A percentile compares a stretch with the other conserved stretches of the same genome.
Conservation (phyloP, 1,284 basidiomycete species). For the Ceratobasidium sp. region DNA sequence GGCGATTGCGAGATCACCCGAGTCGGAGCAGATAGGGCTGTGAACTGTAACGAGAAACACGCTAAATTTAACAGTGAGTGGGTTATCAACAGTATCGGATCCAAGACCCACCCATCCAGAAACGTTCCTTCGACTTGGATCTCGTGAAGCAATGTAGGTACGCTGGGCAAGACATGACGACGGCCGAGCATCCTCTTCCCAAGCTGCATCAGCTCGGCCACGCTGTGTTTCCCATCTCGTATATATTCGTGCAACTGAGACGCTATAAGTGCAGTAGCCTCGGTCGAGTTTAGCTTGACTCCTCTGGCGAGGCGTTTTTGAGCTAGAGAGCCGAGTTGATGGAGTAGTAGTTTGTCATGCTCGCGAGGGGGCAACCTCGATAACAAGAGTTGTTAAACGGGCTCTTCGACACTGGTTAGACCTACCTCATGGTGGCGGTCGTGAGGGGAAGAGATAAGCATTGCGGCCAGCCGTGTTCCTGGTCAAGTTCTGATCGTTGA, state of each 20-base stretch:
- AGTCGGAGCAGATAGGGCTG: constrained; percentile 87
- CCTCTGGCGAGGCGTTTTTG: constrained; percentile 95
- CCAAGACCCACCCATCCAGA: constrained; percentile 68
- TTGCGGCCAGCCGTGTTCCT: constrained; percentile 19
- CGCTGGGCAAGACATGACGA: constrained; percentile 86
- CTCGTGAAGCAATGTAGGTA: constrained; percentile 72
- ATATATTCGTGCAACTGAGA: constrained; percentile 93
- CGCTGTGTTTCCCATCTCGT: constrained; percentile 89
- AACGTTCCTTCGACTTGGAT: constrained; percentile 96
- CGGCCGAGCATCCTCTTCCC: constrained; percentile 90
- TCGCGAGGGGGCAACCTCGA: constrained; percentile 44
- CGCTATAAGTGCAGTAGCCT: constrained; percentile 90
- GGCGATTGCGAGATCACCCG: constrained; percentile 79
- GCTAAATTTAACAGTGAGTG: constrained; percentile 52
- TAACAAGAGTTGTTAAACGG: background rate
- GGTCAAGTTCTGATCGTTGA: no score
- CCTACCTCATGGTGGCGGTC: constrained; percentile 32
- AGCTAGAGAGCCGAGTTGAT: constrained; percentile 82
- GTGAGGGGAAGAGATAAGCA: constrained; percentile 21
- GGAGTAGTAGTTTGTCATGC: constrained; percentile 54
- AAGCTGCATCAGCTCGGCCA: constrained; percentile 90
- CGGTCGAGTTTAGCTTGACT: constrained; percentile 82
- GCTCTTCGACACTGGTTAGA: background rate
- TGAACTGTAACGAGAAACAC: constrained; percentile 96
- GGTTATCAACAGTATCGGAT: background rate